Evolutionary conservation across 1,284 basidiomycete genomes (phyloP).

Genomic region (Athelia psychrophila): DNA sequence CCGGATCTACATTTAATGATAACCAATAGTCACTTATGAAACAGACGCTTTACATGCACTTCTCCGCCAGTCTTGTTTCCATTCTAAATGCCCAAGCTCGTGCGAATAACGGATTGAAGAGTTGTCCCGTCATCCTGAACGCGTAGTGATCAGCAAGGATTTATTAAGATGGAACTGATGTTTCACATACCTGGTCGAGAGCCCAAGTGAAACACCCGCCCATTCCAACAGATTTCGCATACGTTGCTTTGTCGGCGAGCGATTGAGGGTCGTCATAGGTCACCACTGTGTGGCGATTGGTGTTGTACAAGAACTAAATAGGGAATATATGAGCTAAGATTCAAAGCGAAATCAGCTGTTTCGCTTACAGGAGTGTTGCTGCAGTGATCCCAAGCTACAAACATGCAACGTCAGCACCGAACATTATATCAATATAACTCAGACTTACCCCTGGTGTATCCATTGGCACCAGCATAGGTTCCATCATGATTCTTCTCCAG

Average conservation of each 20-base stretch:
- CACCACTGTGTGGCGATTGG: conserved; percentile 49
- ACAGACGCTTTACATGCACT: too few species aligned
- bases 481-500: conserved; percentile 43
- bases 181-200: conserved; percentile 43
- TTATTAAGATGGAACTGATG: neutral
- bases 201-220: conserved; percentile 62
- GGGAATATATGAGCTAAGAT: neutral
- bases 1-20: too few species aligned
- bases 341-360: too few species aligned
- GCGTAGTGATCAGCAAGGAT: neutral
- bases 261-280: conserved; percentile 73
- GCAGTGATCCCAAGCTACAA: conserved; percentile 62
- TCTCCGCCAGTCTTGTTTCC: neutral
- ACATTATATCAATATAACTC: conserved; percentile 3
- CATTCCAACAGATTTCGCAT: conserved; percentile 59
- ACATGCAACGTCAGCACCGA: conserved; percentile 6
- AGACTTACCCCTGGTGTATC: conserved; percentile 47
- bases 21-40: too few species aligned
- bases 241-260: conserved; percentile 65
- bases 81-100: neutral
- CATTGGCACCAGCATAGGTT: conserved; percentile 40
- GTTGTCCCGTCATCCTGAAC: conserved; percentile 40
- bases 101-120: conserved; percentile 25
- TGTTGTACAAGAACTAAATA: conserved; percentile 40
- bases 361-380: conserved; percentile 53